These are phyloP conservation scores for Strobilomyces dryophilus DNA, from an alignment of 768 basidiomycete genomes.

Conservation along the genomic window DNA sequence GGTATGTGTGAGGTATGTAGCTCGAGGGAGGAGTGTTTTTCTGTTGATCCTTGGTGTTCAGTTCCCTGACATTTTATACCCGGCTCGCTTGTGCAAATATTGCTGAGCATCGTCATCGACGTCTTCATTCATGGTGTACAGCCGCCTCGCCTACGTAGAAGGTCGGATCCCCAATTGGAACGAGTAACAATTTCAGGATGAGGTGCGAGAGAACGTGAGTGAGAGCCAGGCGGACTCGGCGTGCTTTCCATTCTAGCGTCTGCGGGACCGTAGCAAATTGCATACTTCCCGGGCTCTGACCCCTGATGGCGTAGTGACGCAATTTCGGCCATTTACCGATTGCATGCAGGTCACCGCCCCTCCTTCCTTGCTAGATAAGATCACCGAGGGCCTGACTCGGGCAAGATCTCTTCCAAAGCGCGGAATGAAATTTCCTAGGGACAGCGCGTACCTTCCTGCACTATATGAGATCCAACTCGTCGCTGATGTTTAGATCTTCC, in stretches of 20 bases:
- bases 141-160: slow-evolving; percentile 19
- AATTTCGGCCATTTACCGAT: slow-evolving; percentile 20
- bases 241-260: slow-evolving; percentile 28
- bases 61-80: slow-evolving; percentile 24
- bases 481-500: slow-evolving; percentile 3
- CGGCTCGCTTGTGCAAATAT: slow-evolving; percentile 17
- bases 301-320: slow-evolving; percentile 19
- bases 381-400: slow-evolving; percentile 15
- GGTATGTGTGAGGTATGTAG: slow-evolving; percentile 15
- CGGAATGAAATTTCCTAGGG: neutral
- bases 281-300: slow-evolving; percentile 11
- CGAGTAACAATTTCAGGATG: slow-evolving; percentile 13
- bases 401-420: slow-evolving; percentile 12
- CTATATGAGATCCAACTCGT: neutral
- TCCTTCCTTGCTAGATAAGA: slow-evolving; percentile 13
- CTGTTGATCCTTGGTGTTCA: slow-evolving; percentile 13
- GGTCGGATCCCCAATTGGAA: slow-evolving; percentile 22
- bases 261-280: slow-evolving; percentile 21
- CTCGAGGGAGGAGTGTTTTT: slow-evolving; percentile 11
- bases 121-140: slow-evolving; percentile 11
- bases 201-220: slow-evolving; percentile 15
- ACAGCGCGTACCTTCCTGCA: neutral
- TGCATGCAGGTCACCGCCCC: slow-evolving; percentile 8
- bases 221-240: slow-evolving; percentile 27
- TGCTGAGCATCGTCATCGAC: slow-evolving; percentile 10